Evolutionary conservation across 495 filamentous ascomycete species (phyloP).

Genomic region (Penicillium herquei): DNA sequence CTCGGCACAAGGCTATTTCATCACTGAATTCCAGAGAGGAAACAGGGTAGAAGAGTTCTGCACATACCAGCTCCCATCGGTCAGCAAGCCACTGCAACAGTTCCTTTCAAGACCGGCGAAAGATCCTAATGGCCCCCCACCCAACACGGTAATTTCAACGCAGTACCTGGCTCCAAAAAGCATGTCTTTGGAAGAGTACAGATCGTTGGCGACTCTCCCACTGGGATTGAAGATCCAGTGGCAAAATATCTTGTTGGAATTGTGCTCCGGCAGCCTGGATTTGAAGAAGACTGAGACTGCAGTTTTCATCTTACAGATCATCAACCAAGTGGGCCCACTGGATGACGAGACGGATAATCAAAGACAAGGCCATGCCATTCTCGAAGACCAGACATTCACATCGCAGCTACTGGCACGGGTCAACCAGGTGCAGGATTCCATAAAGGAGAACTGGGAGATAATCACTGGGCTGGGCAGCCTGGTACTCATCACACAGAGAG

Average conservation of each 20-base stretch:
- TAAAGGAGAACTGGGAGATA: constrained; percentile 52
- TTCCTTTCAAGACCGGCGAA: constrained; percentile 31
- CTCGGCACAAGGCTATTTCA: constrained; percentile 19
- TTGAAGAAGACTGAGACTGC: constrained; percentile 45
- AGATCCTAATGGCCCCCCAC: constrained; percentile 20
- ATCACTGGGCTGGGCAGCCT: constrained; percentile 36
- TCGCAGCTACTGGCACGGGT: constrained; percentile 21
- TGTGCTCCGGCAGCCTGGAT: constrained; percentile 45
- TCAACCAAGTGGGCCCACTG: constrained; percentile 46
- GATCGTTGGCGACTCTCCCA: constrained; percentile 46
- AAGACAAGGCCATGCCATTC: constrained; percentile 26
- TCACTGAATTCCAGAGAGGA: constrained; percentile 28
- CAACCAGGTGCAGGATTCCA: constrained; percentile 16
- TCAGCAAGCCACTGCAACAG: constrained; percentile 28
- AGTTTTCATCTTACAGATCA: constrained; percentile 48
- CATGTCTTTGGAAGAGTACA: constrained; percentile 51
- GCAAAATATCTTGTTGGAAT: constrained; percentile 53
- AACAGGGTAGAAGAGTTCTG: constrained; percentile 22
- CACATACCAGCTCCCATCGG: constrained; percentile 31
- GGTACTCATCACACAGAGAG: constrained; percentile 29
- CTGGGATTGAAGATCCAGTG: constrained; percentile 51
- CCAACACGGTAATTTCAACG: constrained; percentile 42
- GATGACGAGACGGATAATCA: not conserved
- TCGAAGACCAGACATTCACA: constrained; percentile 26
- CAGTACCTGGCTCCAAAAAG: constrained; percentile 40